These are phyloP conservation scores for Prinsepia uniflora DNA, from an alignment of 306 rosid species.

Conservation along the genomic window DNA sequence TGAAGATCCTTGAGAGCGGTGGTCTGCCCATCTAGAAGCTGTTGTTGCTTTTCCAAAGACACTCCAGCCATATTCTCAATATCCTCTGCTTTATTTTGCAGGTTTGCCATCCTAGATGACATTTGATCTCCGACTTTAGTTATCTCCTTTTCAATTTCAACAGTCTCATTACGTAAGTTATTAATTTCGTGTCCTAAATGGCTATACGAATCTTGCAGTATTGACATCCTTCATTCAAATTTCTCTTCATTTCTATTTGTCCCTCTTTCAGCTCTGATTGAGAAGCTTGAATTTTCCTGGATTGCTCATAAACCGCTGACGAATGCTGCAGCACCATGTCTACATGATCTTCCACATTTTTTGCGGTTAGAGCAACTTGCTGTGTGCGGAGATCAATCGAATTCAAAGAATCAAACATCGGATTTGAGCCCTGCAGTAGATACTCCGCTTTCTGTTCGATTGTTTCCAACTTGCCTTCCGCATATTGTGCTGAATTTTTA, in stretches of 20 bases:
- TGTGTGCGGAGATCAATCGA: slow-evolving; percentile 41
- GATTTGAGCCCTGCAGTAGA: slow-evolving; percentile 44
- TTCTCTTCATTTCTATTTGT: slow-evolving; percentile 55
- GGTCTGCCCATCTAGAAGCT: slow-evolving; percentile 69
- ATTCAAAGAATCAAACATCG: slow-evolving; percentile 46
- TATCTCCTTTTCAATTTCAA: slow-evolving; percentile 56
- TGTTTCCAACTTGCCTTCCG: slow-evolving; percentile 55
- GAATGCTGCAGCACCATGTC: slow-evolving; percentile 49
- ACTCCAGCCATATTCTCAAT: slow-evolving; percentile 63
- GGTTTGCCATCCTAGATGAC: slow-evolving; percentile 48
- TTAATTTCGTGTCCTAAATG: slow-evolving; percentile 54
- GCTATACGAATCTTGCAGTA: slow-evolving; percentile 55
- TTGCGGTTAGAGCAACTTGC: slow-evolving; percentile 43
- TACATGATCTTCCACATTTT: slow-evolving; percentile 49
- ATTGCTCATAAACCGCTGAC: slow-evolving; percentile 53
- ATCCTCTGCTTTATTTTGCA: slow-evolving; percentile 68
- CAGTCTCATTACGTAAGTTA: slow-evolving; percentile 50
- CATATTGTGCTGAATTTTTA: slow-evolving; percentile 57
- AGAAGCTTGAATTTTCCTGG: slow-evolving; percentile 48
- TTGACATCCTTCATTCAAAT: slow-evolving; percentile 46
- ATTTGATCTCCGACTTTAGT: slow-evolving; percentile 56
- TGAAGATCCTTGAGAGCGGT: slow-evolving; percentile 53
- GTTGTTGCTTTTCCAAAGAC: slow-evolving; percentile 72
- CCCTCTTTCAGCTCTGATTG: slow-evolving; percentile 58
- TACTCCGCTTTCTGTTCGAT: slow-evolving; percentile 51